Conservation (phyloP, 768 basidiomycete genomes). For the Phlegmacium glaucopus region DNA sequence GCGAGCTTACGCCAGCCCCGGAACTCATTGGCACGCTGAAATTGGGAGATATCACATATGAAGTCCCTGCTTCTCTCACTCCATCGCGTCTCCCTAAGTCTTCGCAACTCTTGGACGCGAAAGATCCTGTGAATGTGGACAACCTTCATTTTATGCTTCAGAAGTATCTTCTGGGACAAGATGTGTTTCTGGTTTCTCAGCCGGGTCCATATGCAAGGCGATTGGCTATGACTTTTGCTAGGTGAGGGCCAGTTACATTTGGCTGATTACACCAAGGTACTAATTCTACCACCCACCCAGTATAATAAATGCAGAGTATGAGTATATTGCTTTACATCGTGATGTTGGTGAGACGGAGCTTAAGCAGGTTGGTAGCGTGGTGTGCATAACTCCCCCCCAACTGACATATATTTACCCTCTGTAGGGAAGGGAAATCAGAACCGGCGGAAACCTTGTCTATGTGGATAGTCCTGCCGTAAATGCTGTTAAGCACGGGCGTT, state of each 20-base stretch:
- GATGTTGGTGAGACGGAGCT: conserved; percentile 73
- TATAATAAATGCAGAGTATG: conserved; percentile 64
- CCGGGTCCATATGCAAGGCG: conserved; percentile 66
- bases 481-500: conserved; percentile 61
- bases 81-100: conserved; percentile 49
- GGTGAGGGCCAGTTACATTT: conserved; percentile 26
- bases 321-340: conserved; percentile 62
- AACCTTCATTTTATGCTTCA: conserved; percentile 65
- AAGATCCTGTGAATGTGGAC: conserved; percentile 49
- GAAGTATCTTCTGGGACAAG: conserved; percentile 66
- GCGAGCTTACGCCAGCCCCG: conserved; percentile 37
- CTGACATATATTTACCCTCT: background rate
- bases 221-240: conserved; percentile 61
- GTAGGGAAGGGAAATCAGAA: conserved; percentile 58
- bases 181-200: conserved; percentile 62
- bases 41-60: conserved; percentile 53
- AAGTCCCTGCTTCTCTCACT: conserved; percentile 44
- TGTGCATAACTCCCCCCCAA: background rate
- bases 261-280: background rate
- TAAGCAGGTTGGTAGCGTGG: conserved; percentile 44
- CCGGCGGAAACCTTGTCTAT: conserved; percentile 61
- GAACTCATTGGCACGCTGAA: conserved; percentile 50
- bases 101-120: conserved; percentile 43
- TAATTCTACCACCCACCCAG: conserved; percentile 22
- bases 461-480: conserved; percentile 65